Evolutionary conservation across 805 yeast genomes (phyloP), one percentile per base, ranked within the genome.

Genomic region (Candida vartiovaarae): DNA sequence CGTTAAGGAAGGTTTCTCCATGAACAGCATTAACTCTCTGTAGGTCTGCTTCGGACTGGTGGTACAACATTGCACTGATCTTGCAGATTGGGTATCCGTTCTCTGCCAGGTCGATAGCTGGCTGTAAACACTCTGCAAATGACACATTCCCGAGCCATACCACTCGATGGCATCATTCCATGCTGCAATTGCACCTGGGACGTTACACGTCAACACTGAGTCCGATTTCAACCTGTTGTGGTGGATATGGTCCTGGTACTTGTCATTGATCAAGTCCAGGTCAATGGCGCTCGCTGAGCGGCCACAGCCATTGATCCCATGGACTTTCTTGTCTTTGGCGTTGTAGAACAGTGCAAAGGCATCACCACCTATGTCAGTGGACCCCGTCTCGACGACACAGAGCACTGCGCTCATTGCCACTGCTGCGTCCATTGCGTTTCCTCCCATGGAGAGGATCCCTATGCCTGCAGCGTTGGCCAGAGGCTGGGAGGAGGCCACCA

Each of bases 151-250:
- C 27, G 84, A 77, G 2, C 95, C 93, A 86, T 89, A 84, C 46
- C 62, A 66, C 35, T 76, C 79, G 33, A 74, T 64, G 3, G 86
- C 75, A 59, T 84, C 93, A 37, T 71, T 59, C 93, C 93, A 85
- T 0, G 87, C 91, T 5, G 87, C 86, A 39, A 84, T 71, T 2
- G 87, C 82, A 4, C 95, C 95, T 0, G 93, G 93, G 4, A 84
- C 89, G 41, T 80, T 81, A 6, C 81, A 76, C 0, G 82, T 63
- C 45, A 76, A 77, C 3, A 79, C 73, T 3, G 86, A 80, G 29
- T 65, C 64, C 9, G 54, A 54, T 0, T 77, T 77, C 29, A 84
- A 65, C 54, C 87, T 70, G 27, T 65, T 62, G 33, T 76, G 67
- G 8, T 67, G 59, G 34, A 74, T 63, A 15, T 75, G 75, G 23